These are phyloP conservation scores for Berberis thunbergii DNA, from an alignment of 164 flowering plant species.

Conservation along the genomic window DNA sequence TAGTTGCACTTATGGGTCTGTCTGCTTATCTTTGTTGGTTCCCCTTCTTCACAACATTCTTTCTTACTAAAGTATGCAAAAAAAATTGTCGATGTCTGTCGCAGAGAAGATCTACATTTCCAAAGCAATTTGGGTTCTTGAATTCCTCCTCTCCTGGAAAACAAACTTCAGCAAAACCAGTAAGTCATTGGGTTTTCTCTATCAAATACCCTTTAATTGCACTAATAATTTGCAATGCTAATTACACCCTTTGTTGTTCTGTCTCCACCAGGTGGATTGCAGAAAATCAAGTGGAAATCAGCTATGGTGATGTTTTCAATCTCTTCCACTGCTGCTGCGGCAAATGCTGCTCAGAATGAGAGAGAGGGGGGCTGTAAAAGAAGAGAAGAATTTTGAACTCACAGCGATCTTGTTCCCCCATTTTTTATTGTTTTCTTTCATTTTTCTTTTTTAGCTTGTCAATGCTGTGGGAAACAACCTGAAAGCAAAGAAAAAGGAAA, in stretches of 20 bases:
- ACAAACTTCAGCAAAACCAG: slow-evolving; percentile 34
- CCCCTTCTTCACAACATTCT: background rate
- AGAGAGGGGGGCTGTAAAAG: slow-evolving; percentile 17
- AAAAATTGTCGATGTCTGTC: background rate
- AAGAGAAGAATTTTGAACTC: slow-evolving; percentile 16
- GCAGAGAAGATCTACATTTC: slow-evolving; percentile 42
- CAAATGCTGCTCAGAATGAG: slow-evolving; percentile 7
- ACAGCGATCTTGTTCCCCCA: slow-evolving; percentile 19
- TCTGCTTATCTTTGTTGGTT: background rate
- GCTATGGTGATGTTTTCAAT: slow-evolving; percentile 16
- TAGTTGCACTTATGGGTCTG: slow-evolving; percentile 7
- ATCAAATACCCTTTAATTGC: background rate
- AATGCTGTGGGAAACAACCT: slow-evolving; percentile 51
- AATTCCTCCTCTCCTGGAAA: slow-evolving; percentile 36
- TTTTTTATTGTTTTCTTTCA: slow-evolving; percentile 5
- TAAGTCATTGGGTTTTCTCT: background rate
- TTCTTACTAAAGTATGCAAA: background rate
- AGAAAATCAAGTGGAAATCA: slow-evolving; percentile 39
- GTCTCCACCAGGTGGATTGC: slow-evolving; percentile 28
- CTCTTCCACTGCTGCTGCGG: slow-evolving; percentile 8
- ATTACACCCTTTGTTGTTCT: background rate
- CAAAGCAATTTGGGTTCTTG: slow-evolving; percentile 36
- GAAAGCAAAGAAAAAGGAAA: slow-evolving; percentile 26
- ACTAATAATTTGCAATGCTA: background rate
- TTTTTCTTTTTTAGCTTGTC: slow-evolving; percentile 32